phyloP scores from a whole-genome alignment of 371 early-diverging fungal genomes.

The Zychaea mexicana region DNA sequence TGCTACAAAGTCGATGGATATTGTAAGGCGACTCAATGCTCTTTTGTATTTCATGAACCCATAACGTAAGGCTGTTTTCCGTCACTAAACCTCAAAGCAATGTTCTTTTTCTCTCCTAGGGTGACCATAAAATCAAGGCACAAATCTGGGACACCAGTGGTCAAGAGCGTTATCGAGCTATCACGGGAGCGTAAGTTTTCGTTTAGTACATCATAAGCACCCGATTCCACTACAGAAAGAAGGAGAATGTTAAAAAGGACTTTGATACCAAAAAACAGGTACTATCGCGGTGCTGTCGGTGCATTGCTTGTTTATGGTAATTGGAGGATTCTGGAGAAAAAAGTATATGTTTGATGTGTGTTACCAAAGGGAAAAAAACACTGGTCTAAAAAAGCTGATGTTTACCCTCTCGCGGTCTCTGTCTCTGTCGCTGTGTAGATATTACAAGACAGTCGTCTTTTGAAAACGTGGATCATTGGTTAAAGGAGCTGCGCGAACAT shows the following conservation, averaged over 20 bases:
- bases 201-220: background rate
- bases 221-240: background rate
- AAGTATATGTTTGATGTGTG: background rate
- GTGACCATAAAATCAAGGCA: constrained; percentile 61
- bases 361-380: background rate
- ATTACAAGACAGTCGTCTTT: constrained; percentile 96
- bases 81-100: too few species aligned
- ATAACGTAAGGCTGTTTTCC: too few species aligned
- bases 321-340: background rate
- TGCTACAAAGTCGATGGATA: constrained; percentile 45
- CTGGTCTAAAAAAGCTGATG: background rate
- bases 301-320: constrained; percentile 50
- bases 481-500: constrained; percentile 96
- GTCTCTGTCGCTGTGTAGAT: constrained; percentile 54
- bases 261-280: constrained; percentile 6
- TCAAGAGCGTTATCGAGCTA: constrained; percentile 79
- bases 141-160: constrained; percentile 93
- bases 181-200: constrained; percentile 54
- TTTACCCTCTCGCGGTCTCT: background rate
- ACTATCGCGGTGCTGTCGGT: constrained; percentile 52
- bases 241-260: background rate
- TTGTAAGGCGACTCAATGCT: background rate
- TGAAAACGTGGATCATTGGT: constrained; percentile 90
- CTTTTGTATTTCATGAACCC: too few species aligned
- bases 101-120: too few species aligned